Conservation (phyloP, 192 early-diverging fungal species). For the Podila epicladia region DNA sequence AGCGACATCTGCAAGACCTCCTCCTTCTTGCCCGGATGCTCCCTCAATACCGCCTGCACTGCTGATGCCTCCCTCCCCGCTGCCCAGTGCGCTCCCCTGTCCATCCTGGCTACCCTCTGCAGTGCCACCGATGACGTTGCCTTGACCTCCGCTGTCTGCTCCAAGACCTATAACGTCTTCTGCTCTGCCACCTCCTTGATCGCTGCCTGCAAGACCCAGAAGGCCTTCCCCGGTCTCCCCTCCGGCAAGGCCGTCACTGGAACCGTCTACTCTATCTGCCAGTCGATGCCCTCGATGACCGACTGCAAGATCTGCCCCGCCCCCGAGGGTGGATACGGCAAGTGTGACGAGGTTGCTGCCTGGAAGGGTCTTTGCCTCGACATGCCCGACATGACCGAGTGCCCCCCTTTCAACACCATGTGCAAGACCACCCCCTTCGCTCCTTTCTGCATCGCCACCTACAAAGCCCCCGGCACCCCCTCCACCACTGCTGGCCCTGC, state of each 20-base stretch:
- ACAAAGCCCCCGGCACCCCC: conserved; percentile 20
- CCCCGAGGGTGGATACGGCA: conserved; percentile 46
- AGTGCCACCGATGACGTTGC: conserved; percentile 24
- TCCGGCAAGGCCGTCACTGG: conserved; percentile 45
- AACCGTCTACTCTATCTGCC: conserved; percentile 43
- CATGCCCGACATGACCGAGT: conserved; percentile 48
- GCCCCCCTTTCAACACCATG: conserved; percentile 43
- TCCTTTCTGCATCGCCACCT: conserved; percentile 28
- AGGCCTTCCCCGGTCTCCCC: conserved; percentile 40
- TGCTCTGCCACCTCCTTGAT: conserved; percentile 30
- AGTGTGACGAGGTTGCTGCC: conserved; percentile 42
- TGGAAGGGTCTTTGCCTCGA: conserved; percentile 44
- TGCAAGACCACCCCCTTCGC: conserved; percentile 38
- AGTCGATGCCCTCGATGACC: conserved; percentile 38
- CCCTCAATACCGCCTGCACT: conserved; percentile 38
- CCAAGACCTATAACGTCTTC: conserved; percentile 35
- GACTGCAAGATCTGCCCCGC: conserved; percentile 51
- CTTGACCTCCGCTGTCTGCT: conserved; percentile 22
- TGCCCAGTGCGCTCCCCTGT: conserved; percentile 33
- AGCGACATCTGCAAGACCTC: conserved; percentile 34
- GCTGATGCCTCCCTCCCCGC: conserved; percentile 21
- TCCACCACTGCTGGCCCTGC: conserved; percentile 3
- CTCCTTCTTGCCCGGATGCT: conserved; percentile 50
- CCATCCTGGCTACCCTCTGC: conserved; percentile 44
- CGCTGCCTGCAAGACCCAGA: conserved; percentile 38